A percentile compares a stretch with the other conserved stretches of the same genome.
phyloP scores from a whole-genome alignment of 371 early-diverging fungal genomes.

The Conidiobolus coronatus region DNA sequence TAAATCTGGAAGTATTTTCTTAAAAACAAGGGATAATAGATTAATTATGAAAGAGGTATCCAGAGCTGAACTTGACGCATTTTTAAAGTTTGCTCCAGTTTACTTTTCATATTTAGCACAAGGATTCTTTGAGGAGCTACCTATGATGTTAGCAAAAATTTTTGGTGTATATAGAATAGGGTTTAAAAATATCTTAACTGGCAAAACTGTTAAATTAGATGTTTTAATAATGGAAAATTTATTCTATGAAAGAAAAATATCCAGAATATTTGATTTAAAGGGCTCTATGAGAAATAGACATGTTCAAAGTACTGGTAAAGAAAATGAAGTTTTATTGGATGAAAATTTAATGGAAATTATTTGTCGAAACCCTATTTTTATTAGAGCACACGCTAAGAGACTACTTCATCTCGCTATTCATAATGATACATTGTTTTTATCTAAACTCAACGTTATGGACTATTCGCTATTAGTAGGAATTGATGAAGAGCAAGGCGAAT shows the following conservation, averaged over 20 bases:
- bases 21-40: conserved; percentile 80
- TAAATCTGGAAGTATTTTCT: conserved; percentile 71
- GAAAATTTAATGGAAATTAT: conserved; percentile 61
- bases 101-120: conserved; percentile 80
- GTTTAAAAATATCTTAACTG: conserved; percentile 53
- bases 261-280: conserved; percentile 75
- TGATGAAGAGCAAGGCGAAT: conserved; percentile 50
- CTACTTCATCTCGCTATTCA: conserved; percentile 50
- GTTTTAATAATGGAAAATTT: conserved; percentile 89
- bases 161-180: conserved; percentile 80
- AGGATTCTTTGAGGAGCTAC: conserved; percentile 56
- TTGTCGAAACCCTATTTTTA: conserved; percentile 56
- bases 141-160: conserved; percentile 75
- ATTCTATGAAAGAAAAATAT: conserved; percentile 56
- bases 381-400: conserved; percentile 65
- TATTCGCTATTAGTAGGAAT: conserved; percentile 83
- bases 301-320: conserved; percentile 58
- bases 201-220: conserved; percentile 64
- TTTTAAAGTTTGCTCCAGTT: conserved; percentile 69
- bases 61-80: conserved; percentile 66
- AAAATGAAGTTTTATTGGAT: conserved; percentile 73
- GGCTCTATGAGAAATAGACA: conserved; percentile 85
- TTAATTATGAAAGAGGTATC: conserved; percentile 80
- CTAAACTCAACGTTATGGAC: conserved; percentile 80
- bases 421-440: conserved; percentile 76